Percentiles rank a stretch among this genome's conserved stretches.
phyloP scores from a whole-genome alignment of 2,329 filamentous ascomycete genomes.

The Samsoniella hepiali region DNA sequence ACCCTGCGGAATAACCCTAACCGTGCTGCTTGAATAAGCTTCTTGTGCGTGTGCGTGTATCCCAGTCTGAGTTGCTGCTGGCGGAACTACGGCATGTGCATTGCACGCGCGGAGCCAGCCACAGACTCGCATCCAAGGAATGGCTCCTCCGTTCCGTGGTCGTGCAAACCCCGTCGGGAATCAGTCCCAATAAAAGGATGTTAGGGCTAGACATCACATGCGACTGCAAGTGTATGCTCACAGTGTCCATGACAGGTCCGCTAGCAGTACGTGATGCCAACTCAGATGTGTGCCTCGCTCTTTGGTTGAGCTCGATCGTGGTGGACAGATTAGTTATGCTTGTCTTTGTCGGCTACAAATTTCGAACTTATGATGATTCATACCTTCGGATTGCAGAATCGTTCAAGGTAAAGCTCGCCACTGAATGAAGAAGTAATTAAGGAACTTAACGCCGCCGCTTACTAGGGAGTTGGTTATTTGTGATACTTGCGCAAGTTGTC shows the following conservation, averaged over 20 bases:
- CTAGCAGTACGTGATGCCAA: background rate
- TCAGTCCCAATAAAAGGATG: too few relatives aligned
- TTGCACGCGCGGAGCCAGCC: background rate
- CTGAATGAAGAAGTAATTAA: too few relatives aligned
- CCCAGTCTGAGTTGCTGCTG: background rate
- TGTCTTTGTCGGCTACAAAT: too few relatives aligned
- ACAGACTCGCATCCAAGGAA: background rate
- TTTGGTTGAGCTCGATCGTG: background rate
- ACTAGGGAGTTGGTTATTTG: too few relatives aligned
- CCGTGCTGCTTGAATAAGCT: background rate
- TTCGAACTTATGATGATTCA: too few relatives aligned
- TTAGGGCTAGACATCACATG: background rate
- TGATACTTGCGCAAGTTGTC: too few relatives aligned
- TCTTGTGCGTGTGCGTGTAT: background rate
- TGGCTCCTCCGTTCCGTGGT: background rate
- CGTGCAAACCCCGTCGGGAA: background rate
- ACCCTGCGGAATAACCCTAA: slow-evolving; percentile 8
- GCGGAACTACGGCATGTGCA: background rate
- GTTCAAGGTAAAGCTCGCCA: background rate
- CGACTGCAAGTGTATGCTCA: background rate
- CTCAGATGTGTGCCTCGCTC: too few relatives aligned
- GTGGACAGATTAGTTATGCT: too few relatives aligned
- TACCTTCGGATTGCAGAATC: too few relatives aligned
- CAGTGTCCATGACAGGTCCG: background rate
- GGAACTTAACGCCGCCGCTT: too few relatives aligned